Evolutionary conservation across 305 asterid species (phyloP).

Genomic region (Solanum hybrid): DNA sequence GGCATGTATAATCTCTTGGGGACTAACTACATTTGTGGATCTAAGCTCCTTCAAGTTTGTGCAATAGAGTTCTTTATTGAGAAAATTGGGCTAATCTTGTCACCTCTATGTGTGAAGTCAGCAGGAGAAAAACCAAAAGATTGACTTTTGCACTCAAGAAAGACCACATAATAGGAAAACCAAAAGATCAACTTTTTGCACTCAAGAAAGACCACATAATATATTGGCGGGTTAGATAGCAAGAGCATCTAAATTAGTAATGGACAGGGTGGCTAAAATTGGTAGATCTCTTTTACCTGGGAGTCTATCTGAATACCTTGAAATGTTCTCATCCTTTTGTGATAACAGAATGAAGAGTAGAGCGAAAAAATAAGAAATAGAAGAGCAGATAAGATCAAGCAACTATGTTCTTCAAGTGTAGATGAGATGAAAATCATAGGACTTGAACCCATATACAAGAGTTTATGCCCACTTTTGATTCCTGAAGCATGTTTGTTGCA

Average conservation of each 20-base stretch:
- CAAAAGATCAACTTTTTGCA: neutral
- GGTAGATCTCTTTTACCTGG: neutral
- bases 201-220: neutral
- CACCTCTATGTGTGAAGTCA: neutral
- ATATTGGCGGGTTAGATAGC: neutral
- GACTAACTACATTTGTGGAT: neutral
- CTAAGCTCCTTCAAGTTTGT: neutral
- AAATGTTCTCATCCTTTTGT: neutral
- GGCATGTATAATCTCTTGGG: neutral
- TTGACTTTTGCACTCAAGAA: neutral
- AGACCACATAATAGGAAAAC: neutral
- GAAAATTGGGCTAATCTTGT: neutral
- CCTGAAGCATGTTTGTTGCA: neutral
- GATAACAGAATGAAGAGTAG: neutral
- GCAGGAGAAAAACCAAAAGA: neutral
- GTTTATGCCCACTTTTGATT: neutral
- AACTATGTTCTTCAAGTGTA: neutral
- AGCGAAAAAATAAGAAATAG: neutral
- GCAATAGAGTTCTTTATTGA: neutral
- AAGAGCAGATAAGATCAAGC: neutral
- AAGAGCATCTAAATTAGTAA: neutral
- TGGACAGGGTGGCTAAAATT: neutral
- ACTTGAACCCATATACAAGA: neutral
- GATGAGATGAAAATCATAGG: neutral
- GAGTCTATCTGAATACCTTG: neutral